Evolutionary conservation across 1,284 basidiomycete genomes (phyloP).

Genomic region (Ustilago shanxiensis): DNA sequence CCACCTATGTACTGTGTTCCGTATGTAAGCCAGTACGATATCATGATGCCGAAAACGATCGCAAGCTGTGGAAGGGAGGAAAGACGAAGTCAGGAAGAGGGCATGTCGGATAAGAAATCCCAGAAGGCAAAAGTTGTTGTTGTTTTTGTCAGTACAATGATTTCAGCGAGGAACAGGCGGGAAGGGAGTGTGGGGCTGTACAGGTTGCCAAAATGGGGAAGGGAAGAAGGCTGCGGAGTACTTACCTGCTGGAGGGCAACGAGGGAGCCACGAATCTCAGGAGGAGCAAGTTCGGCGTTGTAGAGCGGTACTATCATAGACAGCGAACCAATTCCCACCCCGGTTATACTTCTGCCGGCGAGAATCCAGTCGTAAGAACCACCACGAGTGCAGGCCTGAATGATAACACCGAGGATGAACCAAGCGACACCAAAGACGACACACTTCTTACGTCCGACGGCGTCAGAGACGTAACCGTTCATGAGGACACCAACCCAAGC

Average conservation of each 20-base stretch:
- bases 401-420: constrained; percentile 79
- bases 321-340: constrained; percentile 82
- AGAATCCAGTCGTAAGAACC: constrained; percentile 75
- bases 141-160: no score
- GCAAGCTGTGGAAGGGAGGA: constrained; percentile 7
- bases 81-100: neutral
- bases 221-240: no score
- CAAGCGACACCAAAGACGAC: constrained; percentile 79
- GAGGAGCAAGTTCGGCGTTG: constrained; percentile 84
- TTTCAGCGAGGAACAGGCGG: no score
- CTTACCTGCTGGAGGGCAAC: constrained; percentile 79
- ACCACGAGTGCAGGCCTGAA: constrained; percentile 77
- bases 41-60: constrained; percentile 51
- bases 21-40: constrained; percentile 84
- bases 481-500: constrained; percentile 79
- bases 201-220: no score
- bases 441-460: constrained; percentile 77
- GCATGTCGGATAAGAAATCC: no score
- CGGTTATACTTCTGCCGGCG: constrained; percentile 79
- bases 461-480: constrained; percentile 79
- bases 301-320: constrained; percentile 81
- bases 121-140: no score
- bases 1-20: constrained; percentile 75
- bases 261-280: constrained; percentile 83
- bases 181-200: no score